Evolutionary conservation across 1,139 yeast species (phyloP).

Genomic region (Lipomyces yarrowii): DNA sequence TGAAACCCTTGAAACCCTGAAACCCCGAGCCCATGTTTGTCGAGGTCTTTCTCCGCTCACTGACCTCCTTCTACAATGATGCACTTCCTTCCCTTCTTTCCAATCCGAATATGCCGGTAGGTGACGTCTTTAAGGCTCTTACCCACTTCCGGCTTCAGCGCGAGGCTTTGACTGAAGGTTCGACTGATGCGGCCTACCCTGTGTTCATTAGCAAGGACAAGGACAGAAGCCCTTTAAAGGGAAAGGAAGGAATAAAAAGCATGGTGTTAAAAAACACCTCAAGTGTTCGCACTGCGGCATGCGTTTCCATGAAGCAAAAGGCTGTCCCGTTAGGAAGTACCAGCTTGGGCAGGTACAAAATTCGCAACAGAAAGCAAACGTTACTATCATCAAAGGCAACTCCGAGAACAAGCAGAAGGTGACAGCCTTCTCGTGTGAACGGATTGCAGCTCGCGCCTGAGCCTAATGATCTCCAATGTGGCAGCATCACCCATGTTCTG

Average conservation of each 20-base stretch:
- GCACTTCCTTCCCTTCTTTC: background rate
- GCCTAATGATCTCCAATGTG: slow-evolving; percentile 14
- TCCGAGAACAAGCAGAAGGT: background rate
- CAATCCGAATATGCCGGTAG: background rate
- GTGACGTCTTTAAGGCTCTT: background rate
- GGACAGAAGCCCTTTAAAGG: background rate
- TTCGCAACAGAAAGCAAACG: background rate
- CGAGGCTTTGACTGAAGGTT: background rate
- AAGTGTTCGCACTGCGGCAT: background rate
- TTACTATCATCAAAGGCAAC: background rate
- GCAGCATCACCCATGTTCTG: background rate
- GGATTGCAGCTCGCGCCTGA: slow-evolving; percentile 17
- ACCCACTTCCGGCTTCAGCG: background rate
- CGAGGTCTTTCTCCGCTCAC: background rate
- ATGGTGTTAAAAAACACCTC: background rate
- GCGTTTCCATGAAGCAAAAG: background rate
- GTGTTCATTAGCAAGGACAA: background rate
- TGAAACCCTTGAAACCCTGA: too few relatives aligned
- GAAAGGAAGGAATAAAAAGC: background rate
- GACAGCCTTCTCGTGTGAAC: slow-evolving; percentile 5
- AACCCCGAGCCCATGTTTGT: background rate
- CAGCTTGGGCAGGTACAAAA: background rate
- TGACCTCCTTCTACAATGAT: background rate
- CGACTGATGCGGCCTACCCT: background rate
- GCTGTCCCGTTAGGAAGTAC: background rate